Evolutionary conservation across 2,329 filamentous ascomycete genomes (phyloP).

Genomic region (Talaromyces amestolkiae): DNA sequence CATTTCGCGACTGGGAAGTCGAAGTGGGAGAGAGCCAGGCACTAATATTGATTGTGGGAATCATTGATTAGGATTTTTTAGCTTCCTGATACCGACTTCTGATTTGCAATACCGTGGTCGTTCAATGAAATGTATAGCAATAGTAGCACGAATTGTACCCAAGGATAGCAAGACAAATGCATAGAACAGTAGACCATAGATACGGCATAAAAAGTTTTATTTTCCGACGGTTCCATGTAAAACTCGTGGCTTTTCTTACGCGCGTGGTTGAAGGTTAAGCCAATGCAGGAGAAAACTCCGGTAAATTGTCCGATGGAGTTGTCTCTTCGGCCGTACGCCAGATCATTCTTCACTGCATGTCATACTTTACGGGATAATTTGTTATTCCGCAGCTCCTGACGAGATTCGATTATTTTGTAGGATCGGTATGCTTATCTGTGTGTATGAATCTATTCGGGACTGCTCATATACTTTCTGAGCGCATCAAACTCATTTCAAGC

Average conservation of each 20-base stretch:
- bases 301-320: background rate
- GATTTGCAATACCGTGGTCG: background rate
- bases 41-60: background rate
- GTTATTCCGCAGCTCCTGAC: background rate
- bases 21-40: background rate
- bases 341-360: no score
- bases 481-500: background rate
- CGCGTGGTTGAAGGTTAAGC: background rate
- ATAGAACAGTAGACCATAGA: no score
- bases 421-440: background rate
- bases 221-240: no score
- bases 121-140: background rate
- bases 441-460: background rate
- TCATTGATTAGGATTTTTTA: background rate
- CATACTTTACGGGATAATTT: no score
- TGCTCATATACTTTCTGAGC: no score
- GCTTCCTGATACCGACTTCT: background rate
- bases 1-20: slow-evolving; percentile 15
- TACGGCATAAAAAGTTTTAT: no score
- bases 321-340: background rate
- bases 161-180: no score
- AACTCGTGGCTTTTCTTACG: background rate
- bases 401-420: no score
- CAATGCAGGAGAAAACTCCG: background rate
- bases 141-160: no score